phyloP scores from a whole-genome alignment of 192 early-diverging fungal species.

The Geranomyces michiganensis region DNA sequence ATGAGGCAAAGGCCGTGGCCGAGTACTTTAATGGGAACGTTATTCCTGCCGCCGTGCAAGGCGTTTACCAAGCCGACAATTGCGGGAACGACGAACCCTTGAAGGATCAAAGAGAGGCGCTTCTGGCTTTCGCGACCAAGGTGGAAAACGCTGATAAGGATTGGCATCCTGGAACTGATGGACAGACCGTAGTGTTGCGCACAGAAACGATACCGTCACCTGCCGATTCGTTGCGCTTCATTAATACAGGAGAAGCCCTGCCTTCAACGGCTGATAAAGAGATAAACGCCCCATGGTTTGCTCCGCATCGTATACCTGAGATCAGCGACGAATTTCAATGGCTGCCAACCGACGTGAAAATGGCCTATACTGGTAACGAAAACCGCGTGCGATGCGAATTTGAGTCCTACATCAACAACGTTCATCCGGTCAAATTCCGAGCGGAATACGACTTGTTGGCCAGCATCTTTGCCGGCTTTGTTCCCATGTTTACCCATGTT shows the following conservation, averaged over 20 bases:
- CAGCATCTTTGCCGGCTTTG: not conserved
- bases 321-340: conserved; percentile 3
- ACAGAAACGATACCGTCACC: not conserved
- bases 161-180: conserved; percentile 46
- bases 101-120: conserved; percentile 43
- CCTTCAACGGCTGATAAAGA: not conserved
- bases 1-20: conserved; percentile 40
- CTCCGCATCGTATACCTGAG: not conserved
- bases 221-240: conserved; percentile 3
- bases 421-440: conserved; percentile 49
- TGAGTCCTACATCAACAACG: conserved; percentile 76
- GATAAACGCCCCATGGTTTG: not conserved
- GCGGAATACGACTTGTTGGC: not conserved
- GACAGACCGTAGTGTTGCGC: not conserved
- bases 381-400: conserved; percentile 18
- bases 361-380: conserved; percentile 39
- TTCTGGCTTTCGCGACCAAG: conserved; percentile 21
- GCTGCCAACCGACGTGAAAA: conserved; percentile 62
- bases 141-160: not conserved
- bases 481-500: not conserved
- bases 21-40: conserved; percentile 35
- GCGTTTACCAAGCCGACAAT: conserved; percentile 41
- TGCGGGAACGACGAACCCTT: conserved; percentile 39
- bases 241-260: conserved; percentile 3
- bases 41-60: conserved; percentile 32